A percentile compares a stretch with the other conserved stretches of the same genome.
Evolutionary conservation across 768 basidiomycete species (phyloP).

Genomic region (Strobilomyces echinocephalus): DNA sequence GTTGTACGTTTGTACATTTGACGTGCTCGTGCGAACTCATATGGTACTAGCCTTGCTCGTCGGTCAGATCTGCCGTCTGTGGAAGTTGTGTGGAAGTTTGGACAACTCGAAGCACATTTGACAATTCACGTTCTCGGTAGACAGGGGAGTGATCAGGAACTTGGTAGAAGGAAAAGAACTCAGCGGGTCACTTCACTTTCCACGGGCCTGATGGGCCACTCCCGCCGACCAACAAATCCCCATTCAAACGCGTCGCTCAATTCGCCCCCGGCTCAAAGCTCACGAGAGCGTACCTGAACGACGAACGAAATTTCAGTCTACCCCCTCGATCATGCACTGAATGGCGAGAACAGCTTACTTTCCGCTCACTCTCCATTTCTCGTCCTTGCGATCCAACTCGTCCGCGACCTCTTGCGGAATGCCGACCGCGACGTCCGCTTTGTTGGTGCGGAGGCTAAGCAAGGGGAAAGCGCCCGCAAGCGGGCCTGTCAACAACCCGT

Average conservation of each 20-base stretch:
- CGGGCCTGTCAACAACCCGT: slow-evolving; percentile 46
- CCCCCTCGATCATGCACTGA: neutral
- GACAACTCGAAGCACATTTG: too few species aligned
- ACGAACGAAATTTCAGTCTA: neutral
- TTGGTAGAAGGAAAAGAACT: too few species aligned
- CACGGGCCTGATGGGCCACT: too few species aligned
- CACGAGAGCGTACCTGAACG: slow-evolving; percentile 28
- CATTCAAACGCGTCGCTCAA: neutral
- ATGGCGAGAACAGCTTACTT: slow-evolving; percentile 41
- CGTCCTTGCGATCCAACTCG: slow-evolving; percentile 55
- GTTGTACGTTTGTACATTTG: too few species aligned
- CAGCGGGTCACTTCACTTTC: too few species aligned
- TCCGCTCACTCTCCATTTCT: slow-evolving; percentile 77
- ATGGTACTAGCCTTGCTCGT: too few species aligned
- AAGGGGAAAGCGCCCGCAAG: slow-evolving; percentile 75
- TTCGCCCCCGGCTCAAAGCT: slow-evolving; percentile 24
- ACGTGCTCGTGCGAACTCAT: too few species aligned
- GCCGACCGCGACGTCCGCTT: slow-evolving; percentile 91
- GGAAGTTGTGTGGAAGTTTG: too few species aligned
- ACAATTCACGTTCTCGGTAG: too few species aligned
- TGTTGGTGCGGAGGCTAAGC: slow-evolving; percentile 86
- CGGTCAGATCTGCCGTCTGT: too few species aligned
- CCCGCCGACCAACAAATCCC: too few species aligned
- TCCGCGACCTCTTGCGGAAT: slow-evolving; percentile 63
- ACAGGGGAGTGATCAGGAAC: too few species aligned